Evolutionary conservation across 306 rosid species (phyloP), one percentile per base, ranked within the genome.

Genomic region (Quercus agrifolia): DNA sequence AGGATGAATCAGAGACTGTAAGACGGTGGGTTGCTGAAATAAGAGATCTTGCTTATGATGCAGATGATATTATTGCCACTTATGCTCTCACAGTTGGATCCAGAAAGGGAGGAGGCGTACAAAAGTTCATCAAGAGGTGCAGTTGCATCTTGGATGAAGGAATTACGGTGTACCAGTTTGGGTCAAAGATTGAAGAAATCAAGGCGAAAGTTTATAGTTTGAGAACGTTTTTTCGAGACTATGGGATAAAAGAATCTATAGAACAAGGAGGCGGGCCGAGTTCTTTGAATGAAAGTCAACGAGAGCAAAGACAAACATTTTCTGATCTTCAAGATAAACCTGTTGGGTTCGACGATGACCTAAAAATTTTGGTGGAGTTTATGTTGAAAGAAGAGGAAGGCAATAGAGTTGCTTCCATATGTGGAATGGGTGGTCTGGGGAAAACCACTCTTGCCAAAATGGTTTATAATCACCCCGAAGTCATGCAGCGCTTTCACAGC

Each of bases 381-480:
- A 15, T 81, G 44, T 5, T 14, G 59, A 59, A 52, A 4, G 72
- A 81, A 61, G 73, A 33, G 27, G 64, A 56, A 56, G 21, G 33
- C 33, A 31, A 31, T 4, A n/a, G 77, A 4, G 56, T 81, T 21
- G 44, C 70, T 21, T 81, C 77, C 13, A 62, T 81, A 0, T 74
- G 46, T 3, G 85, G 85, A 1, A 81, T 81, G 85, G 74, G 74
- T 1, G 85, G 85, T 1, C 2, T 81, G 8, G 85, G 81, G 0
- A 81, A 81, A 28, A 81, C 85, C 61, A 81, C 81, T 3, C 77
- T 76, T 2, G 85, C 81, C 67, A 81, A 70, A 61, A 27, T 68
- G 31, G 38, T 62, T 4, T 81, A 70, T 56, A 46, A 64, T 4
- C 58, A 68, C 7, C 11, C 0, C 8, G 41, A 52, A 5, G 23